Percentiles rank a stretch among this genome's conserved stretches.
Evolutionary conservation across 2,329 filamentous ascomycete genomes (phyloP).

Genomic region (Sporothrix dimorphospora): DNA sequence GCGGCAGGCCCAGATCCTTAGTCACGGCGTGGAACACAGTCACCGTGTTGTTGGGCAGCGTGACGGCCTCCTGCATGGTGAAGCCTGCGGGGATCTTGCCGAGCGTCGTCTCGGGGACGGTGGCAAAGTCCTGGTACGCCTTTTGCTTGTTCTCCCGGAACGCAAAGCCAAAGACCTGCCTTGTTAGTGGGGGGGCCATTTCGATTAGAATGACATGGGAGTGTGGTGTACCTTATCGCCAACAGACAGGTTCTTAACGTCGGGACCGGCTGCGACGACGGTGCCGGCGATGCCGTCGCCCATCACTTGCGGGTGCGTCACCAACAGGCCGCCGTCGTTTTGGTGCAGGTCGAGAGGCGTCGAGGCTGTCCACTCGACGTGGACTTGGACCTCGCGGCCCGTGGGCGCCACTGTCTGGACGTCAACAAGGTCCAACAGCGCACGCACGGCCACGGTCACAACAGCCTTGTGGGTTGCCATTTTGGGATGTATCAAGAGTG

Average conservation of each 20-base stretch:
- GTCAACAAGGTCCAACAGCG: neutral
- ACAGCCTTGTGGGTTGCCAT: conserved; percentile 12
- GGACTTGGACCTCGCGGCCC: conserved; percentile 55
- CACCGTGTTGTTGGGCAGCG: conserved; percentile 6
- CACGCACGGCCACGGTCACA: neutral
- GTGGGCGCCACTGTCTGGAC: conserved; percentile 41
- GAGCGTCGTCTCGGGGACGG: conserved; percentile 17
- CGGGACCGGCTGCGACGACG: neutral
- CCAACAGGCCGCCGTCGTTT: conserved; percentile 61
- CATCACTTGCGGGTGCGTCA: conserved; percentile 52
- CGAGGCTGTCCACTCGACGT: conserved; percentile 61
- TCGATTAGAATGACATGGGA: too few species aligned
- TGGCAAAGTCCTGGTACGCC: conserved; percentile 22
- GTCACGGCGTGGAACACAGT: conserved; percentile 17
- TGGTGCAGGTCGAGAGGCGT: conserved; percentile 65
- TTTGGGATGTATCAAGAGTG: neutral
- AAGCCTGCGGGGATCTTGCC: conserved; percentile 10
- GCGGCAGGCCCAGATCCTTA: neutral
- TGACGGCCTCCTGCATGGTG: neutral
- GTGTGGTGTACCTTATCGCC: conserved; percentile 10
- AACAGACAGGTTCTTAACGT: neutral
- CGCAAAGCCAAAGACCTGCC: conserved; percentile 11
- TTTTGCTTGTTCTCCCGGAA: conserved; percentile 18
- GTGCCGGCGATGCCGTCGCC: conserved; percentile 57
- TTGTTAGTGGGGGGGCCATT: too few species aligned